Percentiles rank a stretch among this genome's conserved stretches.
Conservation (phyloP, 441 rosid species). For the Populus hybrid region DNA sequence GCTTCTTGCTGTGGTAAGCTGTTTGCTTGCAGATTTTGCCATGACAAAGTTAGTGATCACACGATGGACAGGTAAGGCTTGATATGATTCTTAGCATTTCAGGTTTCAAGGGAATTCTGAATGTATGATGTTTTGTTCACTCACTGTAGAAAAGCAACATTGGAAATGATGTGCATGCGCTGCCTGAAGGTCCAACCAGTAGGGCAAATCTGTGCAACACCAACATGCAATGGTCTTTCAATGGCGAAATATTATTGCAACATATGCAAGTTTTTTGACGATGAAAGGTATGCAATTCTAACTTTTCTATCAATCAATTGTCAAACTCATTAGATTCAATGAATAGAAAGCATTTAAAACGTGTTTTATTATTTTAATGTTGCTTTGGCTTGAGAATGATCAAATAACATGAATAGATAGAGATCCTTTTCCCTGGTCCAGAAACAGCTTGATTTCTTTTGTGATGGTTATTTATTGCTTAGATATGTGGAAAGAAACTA, state of each 20-base stretch:
- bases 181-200: constrained; percentile 72
- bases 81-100: constrained; percentile 1
- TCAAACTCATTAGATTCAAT: neutral
- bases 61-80: constrained; percentile 72
- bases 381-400: neutral
- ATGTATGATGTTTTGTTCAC: constrained; percentile 13
- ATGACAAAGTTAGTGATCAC: constrained; percentile 87
- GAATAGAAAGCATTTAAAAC: neutral
- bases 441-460: neutral
- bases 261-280: constrained; percentile 84
- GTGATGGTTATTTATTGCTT: neutral
- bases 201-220: constrained; percentile 60
- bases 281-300: constrained; percentile 62
- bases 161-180: constrained; percentile 92
- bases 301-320: neutral
- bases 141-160: constrained; percentile 66
- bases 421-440: neutral
- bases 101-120: constrained; percentile 12
- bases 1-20: constrained; percentile 83
- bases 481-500: neutral
- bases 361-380: neutral
- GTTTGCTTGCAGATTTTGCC: constrained; percentile 79
- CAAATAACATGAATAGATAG: neutral
- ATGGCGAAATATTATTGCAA: constrained; percentile 87
- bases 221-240: constrained; percentile 50